Evolutionary conservation across 2,329 filamentous ascomycete genomes (phyloP).

Genomic region (Talaromyces sp.): DNA sequence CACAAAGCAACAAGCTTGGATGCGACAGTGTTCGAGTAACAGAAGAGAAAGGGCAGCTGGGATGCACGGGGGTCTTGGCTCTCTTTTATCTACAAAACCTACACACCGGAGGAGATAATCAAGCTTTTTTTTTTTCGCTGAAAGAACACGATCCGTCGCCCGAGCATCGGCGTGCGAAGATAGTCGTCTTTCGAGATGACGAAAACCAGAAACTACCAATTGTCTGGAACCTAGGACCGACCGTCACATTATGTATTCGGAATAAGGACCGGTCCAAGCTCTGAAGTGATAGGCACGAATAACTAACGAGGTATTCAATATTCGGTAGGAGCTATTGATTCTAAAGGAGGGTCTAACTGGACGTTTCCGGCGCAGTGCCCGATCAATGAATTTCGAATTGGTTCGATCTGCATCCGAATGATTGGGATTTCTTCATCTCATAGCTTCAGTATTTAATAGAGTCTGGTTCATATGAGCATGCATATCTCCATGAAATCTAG

Average conservation of each 20-base stretch:
- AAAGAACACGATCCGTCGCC: background rate
- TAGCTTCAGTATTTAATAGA: background rate
- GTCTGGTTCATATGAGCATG: background rate
- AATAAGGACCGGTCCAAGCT: background rate
- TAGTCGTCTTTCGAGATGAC: background rate
- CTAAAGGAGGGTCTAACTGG: background rate
- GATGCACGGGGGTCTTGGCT: background rate
- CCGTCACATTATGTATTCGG: background rate
- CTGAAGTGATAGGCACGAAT: background rate
- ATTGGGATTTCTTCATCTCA: background rate
- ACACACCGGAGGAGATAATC: background rate
- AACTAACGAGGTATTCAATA: too few species aligned
- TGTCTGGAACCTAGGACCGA: background rate
- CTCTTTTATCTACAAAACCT: background rate
- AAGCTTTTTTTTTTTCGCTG: background rate
- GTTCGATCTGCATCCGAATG: background rate
- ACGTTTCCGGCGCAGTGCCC: background rate
- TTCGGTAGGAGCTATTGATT: background rate
- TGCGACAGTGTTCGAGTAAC: background rate
- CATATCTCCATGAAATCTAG: background rate
- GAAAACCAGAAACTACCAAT: background rate
- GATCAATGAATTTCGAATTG: background rate
- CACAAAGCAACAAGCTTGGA: background rate
- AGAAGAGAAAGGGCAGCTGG: background rate
- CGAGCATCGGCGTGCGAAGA: background rate